Evolutionary conservation across 441 rosid species (phyloP).

Genomic region (Lepidium campestre): DNA sequence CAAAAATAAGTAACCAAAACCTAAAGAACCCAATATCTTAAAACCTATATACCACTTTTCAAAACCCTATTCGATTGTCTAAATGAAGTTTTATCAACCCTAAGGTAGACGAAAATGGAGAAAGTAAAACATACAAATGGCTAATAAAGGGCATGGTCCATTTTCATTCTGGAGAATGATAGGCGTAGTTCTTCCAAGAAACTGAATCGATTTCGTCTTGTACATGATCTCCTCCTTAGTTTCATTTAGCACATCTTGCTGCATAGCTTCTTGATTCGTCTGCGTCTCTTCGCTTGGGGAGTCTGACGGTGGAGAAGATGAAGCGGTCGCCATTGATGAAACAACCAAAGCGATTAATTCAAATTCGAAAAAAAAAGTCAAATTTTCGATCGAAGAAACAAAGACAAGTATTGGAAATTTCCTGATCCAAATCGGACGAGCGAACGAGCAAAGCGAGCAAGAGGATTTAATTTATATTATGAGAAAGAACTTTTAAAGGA

Average conservation of each 20-base stretch:
- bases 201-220: slow-evolving; percentile 79
- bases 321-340: slow-evolving; percentile 31
- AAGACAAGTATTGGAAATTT: not conserved
- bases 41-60: not conserved
- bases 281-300: slow-evolving; percentile 31
- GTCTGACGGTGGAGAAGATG: slow-evolving; percentile 30
- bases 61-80: not conserved
- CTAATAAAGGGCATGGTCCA: slow-evolving; percentile 97
- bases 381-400: slow-evolving; percentile 2
- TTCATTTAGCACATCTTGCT: slow-evolving; percentile 18
- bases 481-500: not conserved
- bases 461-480: slow-evolving; percentile 11
- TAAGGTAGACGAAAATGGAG: not conserved
- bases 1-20: not conserved
- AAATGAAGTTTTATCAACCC: slow-evolving; percentile 5
- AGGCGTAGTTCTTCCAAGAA: slow-evolving; percentile 80
- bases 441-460: not conserved
- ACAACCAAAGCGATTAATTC: not conserved
- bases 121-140: slow-evolving; percentile 57
- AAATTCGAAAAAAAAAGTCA: slow-evolving; percentile 7
- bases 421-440: slow-evolving; percentile 20
- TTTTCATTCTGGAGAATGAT: slow-evolving; percentile 95
- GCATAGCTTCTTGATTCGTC: slow-evolving; percentile 23
- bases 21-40: not conserved
- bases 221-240: slow-evolving; percentile 30